Conservation (phyloP, 2,329 filamentous ascomycete genomes). For the Fonsecaea pedrosoi region DNA sequence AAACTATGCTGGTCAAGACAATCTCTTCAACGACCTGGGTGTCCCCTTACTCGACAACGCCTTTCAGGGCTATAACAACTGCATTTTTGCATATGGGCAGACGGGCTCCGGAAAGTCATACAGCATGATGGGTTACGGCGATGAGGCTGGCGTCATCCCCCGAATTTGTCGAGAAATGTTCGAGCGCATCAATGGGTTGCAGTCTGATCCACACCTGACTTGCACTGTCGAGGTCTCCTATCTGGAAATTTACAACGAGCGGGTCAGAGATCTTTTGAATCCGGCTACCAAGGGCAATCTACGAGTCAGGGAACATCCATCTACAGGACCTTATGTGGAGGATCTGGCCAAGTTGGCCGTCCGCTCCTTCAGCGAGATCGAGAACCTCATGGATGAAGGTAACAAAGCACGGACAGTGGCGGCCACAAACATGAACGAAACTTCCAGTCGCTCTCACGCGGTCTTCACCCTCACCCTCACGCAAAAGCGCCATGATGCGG, state of each 20-base stretch:
- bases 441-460: slow-evolving; percentile 95
- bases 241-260: slow-evolving; percentile 98
- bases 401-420: slow-evolving; percentile 98
- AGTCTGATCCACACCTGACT: slow-evolving; percentile 76
- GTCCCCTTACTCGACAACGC: slow-evolving; percentile 94
- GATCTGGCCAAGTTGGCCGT: slow-evolving; percentile 96
- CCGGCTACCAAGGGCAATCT: slow-evolving; percentile 94
- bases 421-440: slow-evolving; percentile 99
- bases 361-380: slow-evolving; percentile 91
- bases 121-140: slow-evolving; percentile 99
- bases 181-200: slow-evolving; percentile 74
- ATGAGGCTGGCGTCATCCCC: slow-evolving; percentile 93
- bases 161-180: slow-evolving; percentile 99
- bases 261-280: slow-evolving; percentile 93
- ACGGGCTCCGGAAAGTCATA: slow-evolving; percentile 99
- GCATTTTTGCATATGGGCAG: slow-evolving; percentile 98
- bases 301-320: slow-evolving; percentile 96
- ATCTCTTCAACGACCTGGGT: slow-evolving; percentile 87
- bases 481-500: slow-evolving; percentile 86
- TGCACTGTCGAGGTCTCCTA: slow-evolving; percentile 98
- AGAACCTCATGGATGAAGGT: slow-evolving; percentile 97
- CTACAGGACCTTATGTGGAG: slow-evolving; percentile 96
- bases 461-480: slow-evolving; percentile 96
- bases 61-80: slow-evolving; percentile 98
- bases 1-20: slow-evolving; percentile 87